These are phyloP conservation scores for Dichotomopilus funicola DNA, from an alignment of 2,329 filamentous ascomycete genomes.

Conservation along the genomic window DNA sequence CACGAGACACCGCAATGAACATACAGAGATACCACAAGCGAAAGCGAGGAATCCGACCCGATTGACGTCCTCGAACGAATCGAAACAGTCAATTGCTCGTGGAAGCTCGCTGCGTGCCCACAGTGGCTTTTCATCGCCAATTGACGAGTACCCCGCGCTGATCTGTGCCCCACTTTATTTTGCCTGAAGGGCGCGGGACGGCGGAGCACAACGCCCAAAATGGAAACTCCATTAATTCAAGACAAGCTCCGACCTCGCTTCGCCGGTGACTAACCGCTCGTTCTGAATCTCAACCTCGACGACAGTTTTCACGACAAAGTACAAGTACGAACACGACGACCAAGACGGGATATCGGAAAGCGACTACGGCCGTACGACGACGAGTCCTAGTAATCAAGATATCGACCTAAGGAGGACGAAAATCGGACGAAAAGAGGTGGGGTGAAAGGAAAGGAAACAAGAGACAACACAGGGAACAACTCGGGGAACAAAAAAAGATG, in stretches of 20 bases:
- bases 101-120: no score
- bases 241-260: conserved; percentile 7
- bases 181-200: not conserved
- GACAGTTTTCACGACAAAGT: not conserved
- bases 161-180: conserved; percentile 13
- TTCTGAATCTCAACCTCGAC: not conserved
- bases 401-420: not conserved
- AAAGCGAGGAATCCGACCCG: no score
- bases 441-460: not conserved
- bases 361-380: not conserved
- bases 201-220: no score
- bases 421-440: not conserved
- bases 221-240: not conserved
- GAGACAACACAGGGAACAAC: not conserved
- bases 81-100: no score
- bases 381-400: not conserved
- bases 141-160: no score
- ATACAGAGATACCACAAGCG: no score
- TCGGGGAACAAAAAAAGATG: conserved; percentile 45
- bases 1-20: no score
- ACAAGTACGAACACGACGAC: no score
- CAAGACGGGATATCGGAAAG: no score
- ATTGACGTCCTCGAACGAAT: no score
- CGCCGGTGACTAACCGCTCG: conserved; percentile 11
- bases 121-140: no score